These are phyloP conservation scores for Chaetoceros tenuissimus DNA, from an alignment of 108 stramenopile species.

Conservation along the genomic window DNA sequence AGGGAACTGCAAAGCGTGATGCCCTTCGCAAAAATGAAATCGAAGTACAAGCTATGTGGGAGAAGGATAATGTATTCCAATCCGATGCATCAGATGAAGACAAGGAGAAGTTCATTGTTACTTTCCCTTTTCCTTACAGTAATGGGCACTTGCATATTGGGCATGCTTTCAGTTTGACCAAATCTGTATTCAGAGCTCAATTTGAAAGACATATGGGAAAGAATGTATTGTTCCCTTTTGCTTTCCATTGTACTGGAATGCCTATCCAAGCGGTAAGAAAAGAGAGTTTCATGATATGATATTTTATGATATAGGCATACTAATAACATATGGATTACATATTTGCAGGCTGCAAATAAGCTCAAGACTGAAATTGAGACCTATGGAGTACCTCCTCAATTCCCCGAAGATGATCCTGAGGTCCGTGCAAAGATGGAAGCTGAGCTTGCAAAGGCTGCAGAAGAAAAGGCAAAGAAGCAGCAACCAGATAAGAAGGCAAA, in stretches of 20 bases:
- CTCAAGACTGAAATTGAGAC: conserved; percentile 85
- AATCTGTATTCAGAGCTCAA: conserved; percentile 91
- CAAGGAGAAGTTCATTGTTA: conserved; percentile 85
- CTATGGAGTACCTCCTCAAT: conserved; percentile 84
- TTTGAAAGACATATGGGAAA: conserved; percentile 91
- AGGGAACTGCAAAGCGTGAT: conserved; percentile 79
- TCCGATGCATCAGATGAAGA: conserved; percentile 34
- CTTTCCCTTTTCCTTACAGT: conserved; percentile 99
- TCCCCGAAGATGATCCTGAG: conserved; percentile 83
- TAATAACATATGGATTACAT: background rate
- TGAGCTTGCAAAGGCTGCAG: conserved; percentile 49
- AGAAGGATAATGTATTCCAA: conserved; percentile 64
- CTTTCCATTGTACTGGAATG: conserved; percentile 99
- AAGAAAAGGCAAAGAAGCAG: conserved; percentile 43
- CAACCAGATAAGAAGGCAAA: conserved; percentile 75
- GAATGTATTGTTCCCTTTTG: conserved; percentile 96
- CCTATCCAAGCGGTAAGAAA: conserved; percentile 92
- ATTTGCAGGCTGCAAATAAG: conserved; percentile 91
- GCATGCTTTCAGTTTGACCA: conserved; percentile 95
- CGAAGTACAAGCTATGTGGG: conserved; percentile 72
- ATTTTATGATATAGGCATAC: background rate
- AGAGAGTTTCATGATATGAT: background rate
- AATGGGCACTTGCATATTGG: conserved; percentile 98
- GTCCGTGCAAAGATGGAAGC: conserved; percentile 79
- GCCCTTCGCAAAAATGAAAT: conserved; percentile 62